phyloP scores from a whole-genome alignment of 2,329 filamentous ascomycete species.

The Pestalotiopsis sp. region DNA sequence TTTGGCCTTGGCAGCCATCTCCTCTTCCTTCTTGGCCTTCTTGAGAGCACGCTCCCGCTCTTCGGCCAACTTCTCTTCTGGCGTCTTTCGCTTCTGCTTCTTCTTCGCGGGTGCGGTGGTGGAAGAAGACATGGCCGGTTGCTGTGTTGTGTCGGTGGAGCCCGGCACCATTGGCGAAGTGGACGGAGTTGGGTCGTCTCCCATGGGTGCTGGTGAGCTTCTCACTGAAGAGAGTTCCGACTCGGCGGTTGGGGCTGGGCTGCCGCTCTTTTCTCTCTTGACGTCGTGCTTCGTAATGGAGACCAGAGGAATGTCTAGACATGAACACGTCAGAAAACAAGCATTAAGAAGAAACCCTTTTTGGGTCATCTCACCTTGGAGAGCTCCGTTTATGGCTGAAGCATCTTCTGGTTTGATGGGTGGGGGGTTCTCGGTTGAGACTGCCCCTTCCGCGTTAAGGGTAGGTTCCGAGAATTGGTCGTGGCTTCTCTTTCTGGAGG shows the following conservation, averaged over 20 bases:
- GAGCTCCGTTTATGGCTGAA: neutral
- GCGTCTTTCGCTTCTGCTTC: conserved; percentile 37
- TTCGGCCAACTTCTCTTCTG: conserved; percentile 50
- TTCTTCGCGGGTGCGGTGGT: conserved; percentile 33
- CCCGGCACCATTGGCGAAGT: conserved; percentile 20
- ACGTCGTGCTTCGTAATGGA: conserved; percentile 10
- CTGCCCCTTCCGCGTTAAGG: conserved; percentile 19
- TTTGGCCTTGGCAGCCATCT: conserved; percentile 30
- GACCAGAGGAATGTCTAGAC: conserved; percentile 11
- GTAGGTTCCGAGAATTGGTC: conserved; percentile 41
- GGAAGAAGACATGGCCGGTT: conserved; percentile 1
- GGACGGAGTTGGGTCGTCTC: conserved; percentile 25
- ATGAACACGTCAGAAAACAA: conserved; percentile 19
- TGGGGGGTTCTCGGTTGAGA: conserved; percentile 18
- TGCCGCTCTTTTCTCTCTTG: conserved; percentile 22
- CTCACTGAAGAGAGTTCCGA: conserved; percentile 42
- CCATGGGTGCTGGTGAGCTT: conserved; percentile 38
- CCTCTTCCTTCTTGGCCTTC: conserved; percentile 50
- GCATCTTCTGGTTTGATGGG: neutral
- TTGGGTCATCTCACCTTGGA: conserved; percentile 18
- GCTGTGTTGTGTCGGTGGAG: conserved; percentile 12
- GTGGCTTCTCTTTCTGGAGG: conserved; percentile 48
- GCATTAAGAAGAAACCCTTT: conserved; percentile 18
- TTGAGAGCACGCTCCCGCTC: conserved; percentile 35
- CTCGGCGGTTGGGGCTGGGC: conserved; percentile 43